Evolutionary conservation across 257 asterid species (phyloP).

Genomic region (Nicotiana undulata): DNA sequence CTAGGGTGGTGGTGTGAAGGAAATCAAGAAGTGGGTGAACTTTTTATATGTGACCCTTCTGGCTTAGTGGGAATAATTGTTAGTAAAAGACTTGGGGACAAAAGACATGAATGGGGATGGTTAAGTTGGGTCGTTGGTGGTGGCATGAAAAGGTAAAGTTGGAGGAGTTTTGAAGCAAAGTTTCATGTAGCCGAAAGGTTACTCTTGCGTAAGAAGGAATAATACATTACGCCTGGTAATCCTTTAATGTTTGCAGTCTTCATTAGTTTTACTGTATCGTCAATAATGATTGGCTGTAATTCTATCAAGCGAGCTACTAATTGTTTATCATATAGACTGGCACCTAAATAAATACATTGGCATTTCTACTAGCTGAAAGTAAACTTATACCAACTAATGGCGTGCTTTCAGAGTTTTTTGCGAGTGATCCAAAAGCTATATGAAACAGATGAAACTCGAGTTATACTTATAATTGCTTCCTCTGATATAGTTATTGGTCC

Average conservation of each 20-base stretch:
- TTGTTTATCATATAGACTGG: too few relatives aligned
- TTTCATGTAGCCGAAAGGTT: constrained; percentile 36
- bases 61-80: background rate
- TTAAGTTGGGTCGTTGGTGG: constrained; percentile 14
- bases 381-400: too few relatives aligned
- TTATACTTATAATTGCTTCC: too few relatives aligned
- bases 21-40: background rate
- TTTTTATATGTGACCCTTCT: background rate
- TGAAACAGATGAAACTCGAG: too few relatives aligned
- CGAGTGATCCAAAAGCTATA: too few relatives aligned
- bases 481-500: too few relatives aligned
- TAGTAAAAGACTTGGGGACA: background rate
- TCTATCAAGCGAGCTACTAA: too few relatives aligned
- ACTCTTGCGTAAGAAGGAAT: background rate
- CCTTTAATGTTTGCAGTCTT: background rate
- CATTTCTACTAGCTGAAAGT: too few relatives aligned
- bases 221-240: background rate
- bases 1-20: background rate
- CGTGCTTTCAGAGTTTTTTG: too few relatives aligned
- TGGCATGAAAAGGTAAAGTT: constrained; percentile 26
- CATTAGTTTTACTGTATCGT: background rate
- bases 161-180: constrained; percentile 42
- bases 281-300: background rate
- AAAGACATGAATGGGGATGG: constrained; percentile 3
- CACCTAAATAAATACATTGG: too few relatives aligned